Base-by-base conservation (phyloP, 1,284 basidiomycete genomes). In the Ganoderma leucocontextum region DNA sequence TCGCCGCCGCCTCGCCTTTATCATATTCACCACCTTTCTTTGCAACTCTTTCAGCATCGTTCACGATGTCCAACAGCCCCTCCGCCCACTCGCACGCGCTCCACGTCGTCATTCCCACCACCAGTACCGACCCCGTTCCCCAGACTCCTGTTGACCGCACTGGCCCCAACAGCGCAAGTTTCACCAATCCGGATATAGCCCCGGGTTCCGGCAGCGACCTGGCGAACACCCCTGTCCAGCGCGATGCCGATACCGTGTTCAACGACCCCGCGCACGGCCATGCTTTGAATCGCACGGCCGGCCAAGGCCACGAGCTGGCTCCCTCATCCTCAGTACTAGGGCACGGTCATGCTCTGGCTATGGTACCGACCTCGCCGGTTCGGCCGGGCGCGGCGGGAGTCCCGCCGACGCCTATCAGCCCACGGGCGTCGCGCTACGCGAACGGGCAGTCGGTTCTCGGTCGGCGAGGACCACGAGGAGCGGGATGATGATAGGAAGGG, bases 81-180 rank as follows among this genome's bases (percentile, higher is more conserved):
- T 9, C 47, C 42, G 25, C 41, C 22, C 67, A 63, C 29, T 33
- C 39, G 33, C 63, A 64, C 57, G 64, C 25, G 17, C 67, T 65
- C n/a, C 57, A 44, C 39, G 6, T 69, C 44, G 17, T 33, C 63
- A 68, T 65, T 29, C 49, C 60, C 64, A 35, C 25, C 25, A 22
- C 38, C 62, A 25, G n/a, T 8, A 19, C 29, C n/a, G 62, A 39
- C 19, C 5, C 39, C 22, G 22, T 63, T 10, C 35, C 62, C 13
- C 35, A 55, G 36, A 63, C 35, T 36, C 62, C 60, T 4, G 15
- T 17, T 13, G 62, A 63, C 49, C 62, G 36, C 25, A 25, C 22
- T 12, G 22, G 13, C 13, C n/a, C n/a, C 36, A 12, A 22, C 6
- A 38, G 10, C 49, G 22, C 49, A 5, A 55, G 29, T 19, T 29